These are phyloP conservation scores for Fusarium redolens DNA, from an alignment of 2,329 filamentous ascomycete genomes.

Conservation along the genomic window DNA sequence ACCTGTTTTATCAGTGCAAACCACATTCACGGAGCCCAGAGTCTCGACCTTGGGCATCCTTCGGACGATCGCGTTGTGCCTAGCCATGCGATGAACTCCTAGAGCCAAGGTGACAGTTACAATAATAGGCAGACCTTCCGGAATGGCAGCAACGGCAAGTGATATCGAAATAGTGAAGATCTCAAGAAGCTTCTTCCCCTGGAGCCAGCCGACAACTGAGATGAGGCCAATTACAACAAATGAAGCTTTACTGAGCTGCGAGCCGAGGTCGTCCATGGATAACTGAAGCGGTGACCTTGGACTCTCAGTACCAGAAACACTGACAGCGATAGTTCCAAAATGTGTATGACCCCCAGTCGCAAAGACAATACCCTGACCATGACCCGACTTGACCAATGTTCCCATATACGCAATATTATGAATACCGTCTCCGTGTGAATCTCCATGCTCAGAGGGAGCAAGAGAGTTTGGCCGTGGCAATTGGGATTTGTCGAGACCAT, in stretches of 20 bases:
- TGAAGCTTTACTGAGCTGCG: constrained; percentile 95
- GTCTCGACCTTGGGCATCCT: constrained; percentile 97
- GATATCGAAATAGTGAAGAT: constrained; percentile 99
- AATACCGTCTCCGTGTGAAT: constrained; percentile 73
- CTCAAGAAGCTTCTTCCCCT: constrained; percentile 89
- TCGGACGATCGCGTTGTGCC: constrained; percentile 92
- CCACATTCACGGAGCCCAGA: constrained; percentile 98
- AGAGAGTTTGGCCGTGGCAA: constrained; percentile 56
- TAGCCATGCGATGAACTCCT: constrained; percentile 96
- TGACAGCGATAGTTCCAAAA: constrained; percentile 95
- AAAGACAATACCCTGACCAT: constrained; percentile 97
- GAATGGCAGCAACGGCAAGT: constrained; percentile 94
- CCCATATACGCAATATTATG: constrained; percentile 99
- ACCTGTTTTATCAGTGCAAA: constrained; percentile 98
- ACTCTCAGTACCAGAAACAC: constrained; percentile 93
- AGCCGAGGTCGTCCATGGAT: constrained; percentile 97
- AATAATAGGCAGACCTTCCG: constrained; percentile 96
- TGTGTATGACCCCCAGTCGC: constrained; percentile 93
- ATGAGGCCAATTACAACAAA: constrained; percentile 95
- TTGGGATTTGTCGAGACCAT: constrained; percentile 46
- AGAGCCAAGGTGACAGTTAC: constrained; percentile 96
- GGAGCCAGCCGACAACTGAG: constrained; percentile 87
- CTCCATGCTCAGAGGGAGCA: constrained; percentile 63
- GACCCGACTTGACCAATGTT: constrained; percentile 91
- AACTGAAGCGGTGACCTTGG: constrained; percentile 92